phyloP scores from a whole-genome alignment of 2,329 filamentous ascomycete genomes.

The Graphilbum sp. region DNA sequence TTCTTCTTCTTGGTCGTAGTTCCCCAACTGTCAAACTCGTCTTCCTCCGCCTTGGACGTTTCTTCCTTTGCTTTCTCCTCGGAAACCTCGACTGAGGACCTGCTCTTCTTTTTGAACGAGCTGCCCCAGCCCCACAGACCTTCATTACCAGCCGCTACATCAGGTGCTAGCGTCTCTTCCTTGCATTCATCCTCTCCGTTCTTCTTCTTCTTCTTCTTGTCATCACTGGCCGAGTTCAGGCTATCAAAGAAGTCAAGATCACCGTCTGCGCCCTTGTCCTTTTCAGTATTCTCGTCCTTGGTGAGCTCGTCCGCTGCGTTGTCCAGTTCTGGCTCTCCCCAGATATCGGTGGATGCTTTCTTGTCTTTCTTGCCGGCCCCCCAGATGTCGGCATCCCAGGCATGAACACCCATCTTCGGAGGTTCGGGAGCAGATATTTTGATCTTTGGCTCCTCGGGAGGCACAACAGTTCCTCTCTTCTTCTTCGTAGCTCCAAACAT shows the following conservation, averaged over 20 bases:
- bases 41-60: slow-evolving; percentile 22
- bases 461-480: not conserved
- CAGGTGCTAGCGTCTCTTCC: slow-evolving; percentile 1
- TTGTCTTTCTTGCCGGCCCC: slow-evolving; percentile 11
- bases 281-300: slow-evolving; percentile 17
- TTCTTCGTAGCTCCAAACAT: not conserved
- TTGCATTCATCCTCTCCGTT: slow-evolving; percentile 13
- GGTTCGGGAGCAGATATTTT: too few species aligned
- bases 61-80: slow-evolving; percentile 28
- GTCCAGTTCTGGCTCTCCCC: slow-evolving; percentile 6
- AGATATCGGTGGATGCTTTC: slow-evolving; percentile 6
- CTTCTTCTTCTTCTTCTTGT: slow-evolving; percentile 14
- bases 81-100: slow-evolving; percentile 23
- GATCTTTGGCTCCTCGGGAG: not conserved
- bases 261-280: slow-evolving; percentile 10
- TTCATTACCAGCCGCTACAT: slow-evolving; percentile 2
- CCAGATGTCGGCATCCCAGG: slow-evolving; percentile 5
- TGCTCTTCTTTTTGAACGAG: slow-evolving; percentile 15
- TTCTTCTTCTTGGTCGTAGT: slow-evolving; percentile 15
- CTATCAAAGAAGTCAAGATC: slow-evolving; percentile 15
- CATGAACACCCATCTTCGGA: too few species aligned
- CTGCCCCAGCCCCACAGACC: slow-evolving; percentile 19
- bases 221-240: slow-evolving; percentile 14
- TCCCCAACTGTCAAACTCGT: slow-evolving; percentile 17
- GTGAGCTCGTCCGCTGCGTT: slow-evolving; percentile 1